Conservation (phyloP, 192 early-diverging fungal species). For the Phycomyces nitens region DNA sequence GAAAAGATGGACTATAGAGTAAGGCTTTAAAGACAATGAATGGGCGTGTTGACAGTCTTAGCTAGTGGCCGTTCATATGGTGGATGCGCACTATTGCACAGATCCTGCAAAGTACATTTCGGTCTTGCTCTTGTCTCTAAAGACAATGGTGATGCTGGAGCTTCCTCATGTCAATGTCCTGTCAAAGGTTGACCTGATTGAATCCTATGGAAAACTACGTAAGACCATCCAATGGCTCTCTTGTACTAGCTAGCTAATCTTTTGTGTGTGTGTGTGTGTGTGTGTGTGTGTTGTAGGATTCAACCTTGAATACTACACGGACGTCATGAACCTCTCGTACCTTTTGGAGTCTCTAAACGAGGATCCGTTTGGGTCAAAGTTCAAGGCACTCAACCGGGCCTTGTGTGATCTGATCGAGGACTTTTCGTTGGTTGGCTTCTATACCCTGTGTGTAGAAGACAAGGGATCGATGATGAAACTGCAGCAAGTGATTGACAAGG, state of each 20-base stretch:
- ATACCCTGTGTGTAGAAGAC: constrained; percentile 79
- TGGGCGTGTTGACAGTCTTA: constrained; percentile 20
- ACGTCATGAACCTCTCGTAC: constrained; percentile 86
- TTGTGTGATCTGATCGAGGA: constrained; percentile 91
- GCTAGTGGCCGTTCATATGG: constrained; percentile 79
- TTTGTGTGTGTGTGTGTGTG: too few species aligned
- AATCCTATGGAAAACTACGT: constrained; percentile 69
- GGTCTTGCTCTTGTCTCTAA: constrained; percentile 79
- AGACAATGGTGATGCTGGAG: constrained; percentile 91
- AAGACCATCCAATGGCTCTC: neutral
- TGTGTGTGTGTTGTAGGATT: too few species aligned
- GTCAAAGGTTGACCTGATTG: constrained; percentile 90
- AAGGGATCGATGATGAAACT: constrained; percentile 78
- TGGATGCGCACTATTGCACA: constrained; percentile 90
- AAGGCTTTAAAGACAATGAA: constrained; percentile 7
- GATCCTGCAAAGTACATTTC: constrained; percentile 95
- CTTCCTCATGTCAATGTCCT: constrained; percentile 97
- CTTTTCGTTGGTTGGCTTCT: constrained; percentile 87
- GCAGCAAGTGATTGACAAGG: constrained; percentile 80
- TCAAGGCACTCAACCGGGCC: constrained; percentile 71
- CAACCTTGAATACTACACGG: constrained; percentile 92
- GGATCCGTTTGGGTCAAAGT: constrained; percentile 63
- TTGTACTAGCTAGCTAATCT: too few species aligned
- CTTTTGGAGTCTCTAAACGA: constrained; percentile 74
- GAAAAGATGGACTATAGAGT: constrained; percentile 70